phyloP scores from a whole-genome alignment of 164 flowering plant species.

The Vitis riparia region DNA sequence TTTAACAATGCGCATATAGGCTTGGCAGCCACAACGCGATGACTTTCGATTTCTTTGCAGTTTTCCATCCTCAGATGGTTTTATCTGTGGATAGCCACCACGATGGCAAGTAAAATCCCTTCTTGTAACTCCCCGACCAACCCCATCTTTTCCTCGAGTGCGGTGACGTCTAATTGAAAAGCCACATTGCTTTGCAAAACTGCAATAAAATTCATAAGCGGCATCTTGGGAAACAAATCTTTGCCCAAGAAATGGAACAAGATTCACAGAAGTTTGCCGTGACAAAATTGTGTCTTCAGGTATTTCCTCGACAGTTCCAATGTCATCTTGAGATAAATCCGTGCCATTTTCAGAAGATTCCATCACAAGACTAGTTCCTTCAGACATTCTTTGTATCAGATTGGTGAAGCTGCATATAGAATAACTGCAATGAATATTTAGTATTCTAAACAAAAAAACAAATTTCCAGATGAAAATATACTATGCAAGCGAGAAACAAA shows the following conservation, averaged over 20 bases:
- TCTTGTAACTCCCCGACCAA: conserved; percentile 77
- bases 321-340: conserved; percentile 66
- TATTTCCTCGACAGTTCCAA: conserved; percentile 57
- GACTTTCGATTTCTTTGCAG: conserved; percentile 79
- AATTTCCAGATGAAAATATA: background rate
- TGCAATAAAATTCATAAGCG: conserved; percentile 83
- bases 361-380: conserved; percentile 37
- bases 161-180: conserved; percentile 84
- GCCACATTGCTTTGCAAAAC: conserved; percentile 85
- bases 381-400: conserved; percentile 38
- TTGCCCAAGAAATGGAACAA: conserved; percentile 82
- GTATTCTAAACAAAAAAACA: conserved; percentile 9
- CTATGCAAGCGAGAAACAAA: no score
- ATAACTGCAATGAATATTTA: conserved; percentile 24
- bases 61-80: conserved; percentile 72
- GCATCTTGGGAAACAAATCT: conserved; percentile 88
- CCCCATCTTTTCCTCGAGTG: conserved; percentile 87
- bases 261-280: conserved; percentile 75
- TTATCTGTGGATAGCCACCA: conserved; percentile 75
- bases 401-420: conserved; percentile 16
- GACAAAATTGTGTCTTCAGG: conserved; percentile 73
- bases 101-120: conserved; percentile 89
- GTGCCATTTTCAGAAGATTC: conserved; percentile 68
- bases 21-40: conserved; percentile 84
- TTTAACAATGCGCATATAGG: conserved; percentile 81